Evolutionary conservation across 768 basidiomycete genomes (phyloP), one percentile per base, ranked within the genome.

Genomic region (Sistotremastrum suecicum): DNA sequence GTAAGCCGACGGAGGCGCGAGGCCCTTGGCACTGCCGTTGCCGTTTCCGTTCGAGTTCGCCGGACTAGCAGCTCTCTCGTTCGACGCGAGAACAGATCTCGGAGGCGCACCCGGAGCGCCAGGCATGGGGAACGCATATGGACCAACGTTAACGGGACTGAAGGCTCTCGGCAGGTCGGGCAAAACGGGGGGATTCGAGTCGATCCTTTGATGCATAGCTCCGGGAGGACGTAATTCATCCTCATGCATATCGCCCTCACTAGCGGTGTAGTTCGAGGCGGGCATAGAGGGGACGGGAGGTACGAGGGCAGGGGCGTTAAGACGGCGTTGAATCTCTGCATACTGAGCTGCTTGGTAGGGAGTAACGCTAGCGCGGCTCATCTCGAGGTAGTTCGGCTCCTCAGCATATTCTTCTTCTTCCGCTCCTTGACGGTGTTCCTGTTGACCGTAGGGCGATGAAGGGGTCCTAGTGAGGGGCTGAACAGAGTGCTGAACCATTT

Each of bases 331-430:
- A 46, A 84, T 83, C 53, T 80, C 82, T 12, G 68, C 73, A 54
- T 85, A 85, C 57, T 86, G 84, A 0, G 68, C 70, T 37, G 79
- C 83, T 55, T 86, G 83, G 69, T 70, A 82, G 0, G 83, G 82
- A 3, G 81, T 76, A 2, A 83, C 73, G 53, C 81, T 83, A 11
- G 77, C 76, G 39, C 83, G 70, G 55, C 62, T 65, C 37, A 86
- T 65, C 53, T 85, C 78, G 35, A 76, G 67, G 46, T 85, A 83
- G 49, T 77, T 20, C 20, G 20, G 20, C 20, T 20, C 20, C 20
- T 20, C 20, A 20, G 20, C 20, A 20, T 20, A 20, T 20, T 20
- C 20, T 20, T 20, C 20, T 20, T 20, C 20, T 20, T 20, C 20
- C 20, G 20, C 20, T 20, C 20, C 20, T 20, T 20, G 20, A 20